Conservation (phyloP, 2,329 filamentous ascomycete genomes). For the Fusarium sp. region DNA sequence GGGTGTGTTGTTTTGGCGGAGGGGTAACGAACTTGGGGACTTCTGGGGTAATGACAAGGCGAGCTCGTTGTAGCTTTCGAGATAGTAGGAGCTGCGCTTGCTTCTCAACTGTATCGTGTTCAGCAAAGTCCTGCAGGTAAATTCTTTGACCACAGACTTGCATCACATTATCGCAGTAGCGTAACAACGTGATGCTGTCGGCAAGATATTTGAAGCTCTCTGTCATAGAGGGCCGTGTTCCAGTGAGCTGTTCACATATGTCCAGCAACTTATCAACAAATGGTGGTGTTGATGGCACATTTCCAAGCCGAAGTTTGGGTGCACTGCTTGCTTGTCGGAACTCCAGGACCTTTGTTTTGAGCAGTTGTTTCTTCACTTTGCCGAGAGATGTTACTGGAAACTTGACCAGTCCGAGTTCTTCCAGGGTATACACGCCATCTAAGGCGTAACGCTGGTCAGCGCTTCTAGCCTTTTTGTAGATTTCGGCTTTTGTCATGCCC, state of each 20-base stretch:
- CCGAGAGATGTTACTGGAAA: slow-evolving; percentile 60
- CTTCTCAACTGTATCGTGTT: slow-evolving; percentile 51
- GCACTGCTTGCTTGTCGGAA: slow-evolving; percentile 14
- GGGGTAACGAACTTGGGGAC: neutral
- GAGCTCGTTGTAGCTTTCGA: slow-evolving; percentile 39
- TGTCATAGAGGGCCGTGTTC: slow-evolving; percentile 42
- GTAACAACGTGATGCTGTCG: slow-evolving; percentile 56
- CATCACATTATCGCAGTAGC: slow-evolving; percentile 54
- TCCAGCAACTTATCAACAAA: slow-evolving; percentile 41
- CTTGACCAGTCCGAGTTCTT: slow-evolving; percentile 55
- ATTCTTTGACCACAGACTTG: slow-evolving; percentile 48
- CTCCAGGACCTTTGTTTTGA: slow-evolving; percentile 47
- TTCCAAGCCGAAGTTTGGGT: neutral
- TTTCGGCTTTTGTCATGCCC: slow-evolving; percentile 50
- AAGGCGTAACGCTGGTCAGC: slow-evolving; percentile 57
- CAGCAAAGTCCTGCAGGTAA: slow-evolving; percentile 54
- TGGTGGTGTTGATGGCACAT: neutral
- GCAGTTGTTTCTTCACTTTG: slow-evolving; percentile 59
- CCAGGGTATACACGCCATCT: slow-evolving; percentile 57
- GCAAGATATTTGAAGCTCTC: slow-evolving; percentile 50
- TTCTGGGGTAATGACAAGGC: slow-evolving; percentile 21
- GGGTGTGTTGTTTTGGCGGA: neutral
- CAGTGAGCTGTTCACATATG: slow-evolving; percentile 52
- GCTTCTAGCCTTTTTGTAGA: slow-evolving; percentile 49
- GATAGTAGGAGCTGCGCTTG: slow-evolving; percentile 49